phyloP scores from a whole-genome alignment of 306 rosid species.

The Mimosa pudica region DNA sequence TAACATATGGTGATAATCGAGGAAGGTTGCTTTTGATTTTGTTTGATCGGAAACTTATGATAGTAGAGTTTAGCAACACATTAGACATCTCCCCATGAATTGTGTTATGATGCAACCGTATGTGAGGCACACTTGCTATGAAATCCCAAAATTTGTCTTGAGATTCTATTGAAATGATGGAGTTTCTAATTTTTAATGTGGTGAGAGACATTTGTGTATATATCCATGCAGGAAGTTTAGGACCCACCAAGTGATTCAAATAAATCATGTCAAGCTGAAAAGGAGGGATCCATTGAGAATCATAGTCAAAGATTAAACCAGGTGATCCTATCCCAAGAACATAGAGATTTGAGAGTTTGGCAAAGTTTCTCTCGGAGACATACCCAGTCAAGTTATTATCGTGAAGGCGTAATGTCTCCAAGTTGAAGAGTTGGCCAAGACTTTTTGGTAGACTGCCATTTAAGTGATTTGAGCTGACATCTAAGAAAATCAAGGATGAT shows the following conservation, averaged over 20 bases:
- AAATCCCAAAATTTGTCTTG: too few relatives aligned
- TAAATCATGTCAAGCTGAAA: not conserved
- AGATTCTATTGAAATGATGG: too few relatives aligned
- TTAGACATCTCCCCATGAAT: too few relatives aligned
- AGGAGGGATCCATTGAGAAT: not conserved
- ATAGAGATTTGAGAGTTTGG: not conserved
- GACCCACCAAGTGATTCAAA: constrained; percentile 7
- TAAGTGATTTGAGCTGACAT: not conserved
- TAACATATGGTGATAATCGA: too few relatives aligned
- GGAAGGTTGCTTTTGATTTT: too few relatives aligned
- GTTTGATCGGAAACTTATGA: too few relatives aligned
- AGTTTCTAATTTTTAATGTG: too few relatives aligned
- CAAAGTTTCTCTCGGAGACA: not conserved
- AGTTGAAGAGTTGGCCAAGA: not conserved
- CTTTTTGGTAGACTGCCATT: not conserved
- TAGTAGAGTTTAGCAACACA: too few relatives aligned
- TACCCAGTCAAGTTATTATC: not conserved
- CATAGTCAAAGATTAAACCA: not conserved
- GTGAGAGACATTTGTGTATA: constrained; percentile 19
- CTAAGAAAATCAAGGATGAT: not conserved
- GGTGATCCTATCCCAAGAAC: not conserved
- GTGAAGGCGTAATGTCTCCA: not conserved
- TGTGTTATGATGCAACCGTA: too few relatives aligned
- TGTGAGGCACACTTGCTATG: too few relatives aligned
- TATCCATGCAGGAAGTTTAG: constrained; percentile 36